Percentiles rank a stretch among this genome's conserved stretches.
These are phyloP conservation scores for Tricholoma bakamatsutake DNA, from an alignment of 768 basidiomycete genomes.

Conservation along the genomic window DNA sequence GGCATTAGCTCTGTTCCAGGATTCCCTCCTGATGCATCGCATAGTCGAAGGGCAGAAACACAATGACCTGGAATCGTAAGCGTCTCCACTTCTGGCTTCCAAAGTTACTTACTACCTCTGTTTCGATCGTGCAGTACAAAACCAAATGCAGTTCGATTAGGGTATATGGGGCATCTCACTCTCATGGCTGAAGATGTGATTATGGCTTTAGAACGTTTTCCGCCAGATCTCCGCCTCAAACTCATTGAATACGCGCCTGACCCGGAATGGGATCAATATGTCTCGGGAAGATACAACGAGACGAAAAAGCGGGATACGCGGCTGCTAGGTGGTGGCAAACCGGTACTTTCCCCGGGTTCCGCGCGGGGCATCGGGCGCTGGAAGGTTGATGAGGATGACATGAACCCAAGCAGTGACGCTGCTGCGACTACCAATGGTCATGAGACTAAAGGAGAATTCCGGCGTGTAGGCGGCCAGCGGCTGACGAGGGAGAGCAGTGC, in stretches of 20 bases:
- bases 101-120: not conserved
- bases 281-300: conserved; percentile 78
- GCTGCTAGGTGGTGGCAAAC: conserved; percentile 84
- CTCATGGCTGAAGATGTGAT: conserved; percentile 95
- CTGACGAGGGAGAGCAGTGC: conserved; percentile 48
- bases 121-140: conserved; percentile 40
- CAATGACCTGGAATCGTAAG: conserved; percentile 74
- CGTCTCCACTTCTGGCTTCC: not conserved
- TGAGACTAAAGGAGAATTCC: conserved; percentile 52
- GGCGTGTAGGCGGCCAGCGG: conserved; percentile 36
- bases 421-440: conserved; percentile 12
- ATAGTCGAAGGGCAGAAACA: conserved; percentile 81
- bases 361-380: conserved; percentile 36
- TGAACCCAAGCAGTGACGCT: conserved; percentile 11
- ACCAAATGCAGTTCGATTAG: conserved; percentile 74
- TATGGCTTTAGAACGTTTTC: conserved; percentile 82
- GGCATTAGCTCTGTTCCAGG: conserved; percentile 78
- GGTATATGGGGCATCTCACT: conserved; percentile 96
- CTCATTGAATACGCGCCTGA: conserved; percentile 69
- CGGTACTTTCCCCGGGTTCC: conserved; percentile 38
- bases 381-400: conserved; percentile 69
- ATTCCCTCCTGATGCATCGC: conserved; percentile 75
- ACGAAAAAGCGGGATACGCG: conserved; percentile 77
- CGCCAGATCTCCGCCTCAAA: conserved; percentile 62
- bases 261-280: conserved; percentile 84